phyloP scores from a whole-genome alignment of 306 rosid genomes.

The Dryas octopetala region DNA sequence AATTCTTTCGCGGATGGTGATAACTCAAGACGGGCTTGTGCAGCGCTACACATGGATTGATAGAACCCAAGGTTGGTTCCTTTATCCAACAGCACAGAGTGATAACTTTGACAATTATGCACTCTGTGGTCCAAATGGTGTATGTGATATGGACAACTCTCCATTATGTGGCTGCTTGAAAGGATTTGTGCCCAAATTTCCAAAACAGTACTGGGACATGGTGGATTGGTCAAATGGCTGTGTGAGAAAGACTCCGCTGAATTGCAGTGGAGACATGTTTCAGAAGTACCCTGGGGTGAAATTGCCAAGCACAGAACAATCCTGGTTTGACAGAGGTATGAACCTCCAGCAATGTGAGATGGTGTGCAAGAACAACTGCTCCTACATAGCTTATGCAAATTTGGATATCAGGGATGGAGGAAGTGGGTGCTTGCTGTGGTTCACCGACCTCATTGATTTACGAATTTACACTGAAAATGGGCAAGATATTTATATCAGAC shows the following conservation, averaged over 20 bases:
- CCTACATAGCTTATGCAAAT: constrained; percentile 38
- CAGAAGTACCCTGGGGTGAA: neutral
- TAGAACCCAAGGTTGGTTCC: neutral
- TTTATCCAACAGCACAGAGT: neutral
- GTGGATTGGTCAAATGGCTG: constrained; percentile 7
- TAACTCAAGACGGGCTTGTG: constrained; percentile 4
- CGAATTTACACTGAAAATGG: constrained; percentile 28
- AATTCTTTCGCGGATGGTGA: neutral
- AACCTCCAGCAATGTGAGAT: constrained; percentile 27
- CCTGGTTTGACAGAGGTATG: neutral
- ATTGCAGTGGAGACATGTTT: neutral
- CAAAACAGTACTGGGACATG: neutral
- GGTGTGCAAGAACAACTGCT: constrained; percentile 32
- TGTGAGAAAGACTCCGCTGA: neutral
- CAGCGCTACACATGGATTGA: constrained; percentile 13
- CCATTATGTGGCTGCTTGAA: constrained; percentile 10
- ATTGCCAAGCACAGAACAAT: constrained; percentile 7
- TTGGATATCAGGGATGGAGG: constrained; percentile 27
- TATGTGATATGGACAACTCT: neutral
- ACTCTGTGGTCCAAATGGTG: constrained; percentile 10
- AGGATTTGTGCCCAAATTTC: constrained; percentile 9
- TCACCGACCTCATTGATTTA: constrained; percentile 27
- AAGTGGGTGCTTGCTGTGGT: constrained; percentile 55
- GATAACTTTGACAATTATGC: constrained; percentile 12
- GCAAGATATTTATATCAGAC: constrained; percentile 36